Evolutionary conservation across 2,329 filamentous ascomycete genomes (phyloP).

Genomic region (Daldinia sp.): DNA sequence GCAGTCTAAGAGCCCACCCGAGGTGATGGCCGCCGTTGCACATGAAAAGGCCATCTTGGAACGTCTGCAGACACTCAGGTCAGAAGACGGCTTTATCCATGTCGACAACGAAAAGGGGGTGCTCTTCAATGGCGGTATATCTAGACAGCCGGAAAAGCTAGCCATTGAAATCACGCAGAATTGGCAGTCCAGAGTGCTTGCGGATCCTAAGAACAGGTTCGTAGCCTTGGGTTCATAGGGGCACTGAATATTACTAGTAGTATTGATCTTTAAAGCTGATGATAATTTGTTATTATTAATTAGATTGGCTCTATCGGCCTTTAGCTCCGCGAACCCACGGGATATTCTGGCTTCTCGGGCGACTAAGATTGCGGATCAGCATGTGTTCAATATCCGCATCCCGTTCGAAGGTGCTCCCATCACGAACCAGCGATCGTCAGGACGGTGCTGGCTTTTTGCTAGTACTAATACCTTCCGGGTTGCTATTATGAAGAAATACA

Average conservation of each 20-base stretch:
- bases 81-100: constrained; percentile 61
- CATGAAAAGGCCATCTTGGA: constrained; percentile 57
- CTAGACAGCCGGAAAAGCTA: constrained; percentile 55
- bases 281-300: background rate
- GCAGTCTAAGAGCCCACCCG: constrained; percentile 50
- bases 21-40: constrained; percentile 29
- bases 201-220: constrained; percentile 72
- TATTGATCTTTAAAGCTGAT: background rate
- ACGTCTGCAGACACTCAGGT: constrained; percentile 54
- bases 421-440: constrained; percentile 83
- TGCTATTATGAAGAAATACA: constrained; percentile 85
- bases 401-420: constrained; percentile 83
- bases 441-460: constrained; percentile 91
- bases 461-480: constrained; percentile 91
- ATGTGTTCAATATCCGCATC: constrained; percentile 85
- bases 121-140: constrained; percentile 32
- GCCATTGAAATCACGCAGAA: constrained; percentile 59
- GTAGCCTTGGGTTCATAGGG: constrained; percentile 10
- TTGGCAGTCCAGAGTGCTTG: constrained; percentile 70
- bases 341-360: constrained; percentile 71
- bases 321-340: constrained; percentile 72
- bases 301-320: constrained; percentile 77
- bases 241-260: background rate
- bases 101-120: constrained; percentile 55
- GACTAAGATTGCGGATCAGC: constrained; percentile 72